Evolutionary conservation across 1,284 basidiomycete species (phyloP).

Genomic region (Fomitiporia mediterranea): DNA sequence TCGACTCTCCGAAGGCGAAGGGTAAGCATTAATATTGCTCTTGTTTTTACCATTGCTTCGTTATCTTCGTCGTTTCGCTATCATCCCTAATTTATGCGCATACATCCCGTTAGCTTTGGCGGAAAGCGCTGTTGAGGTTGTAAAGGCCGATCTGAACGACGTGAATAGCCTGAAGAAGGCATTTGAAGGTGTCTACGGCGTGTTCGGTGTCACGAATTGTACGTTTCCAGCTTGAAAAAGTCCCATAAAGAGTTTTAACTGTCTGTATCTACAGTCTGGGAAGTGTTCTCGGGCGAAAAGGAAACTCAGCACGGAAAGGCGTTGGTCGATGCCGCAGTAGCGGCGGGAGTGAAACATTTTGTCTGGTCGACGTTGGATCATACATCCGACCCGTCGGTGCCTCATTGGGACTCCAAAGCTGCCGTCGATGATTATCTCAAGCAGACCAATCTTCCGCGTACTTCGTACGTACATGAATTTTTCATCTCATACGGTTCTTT

Average conservation of each 20-base stretch:
- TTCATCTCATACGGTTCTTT: background rate
- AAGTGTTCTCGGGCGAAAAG: constrained; percentile 15
- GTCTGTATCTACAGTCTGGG: constrained; percentile 19
- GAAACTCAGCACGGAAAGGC: constrained; percentile 27
- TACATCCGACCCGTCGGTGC: constrained; percentile 15
- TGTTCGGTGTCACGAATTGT: constrained; percentile 31
- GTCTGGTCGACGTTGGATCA: constrained; percentile 28
- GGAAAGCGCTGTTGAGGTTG: constrained; percentile 26
- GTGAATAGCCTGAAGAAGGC: constrained; percentile 21
- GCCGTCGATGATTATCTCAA: constrained; percentile 26
- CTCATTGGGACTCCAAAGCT: constrained; percentile 28
- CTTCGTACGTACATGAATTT: constrained; percentile 21
- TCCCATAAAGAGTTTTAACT: background rate
- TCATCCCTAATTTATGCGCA: too few species aligned
- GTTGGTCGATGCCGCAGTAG: constrained; percentile 29
- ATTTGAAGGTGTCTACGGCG: constrained; percentile 28
- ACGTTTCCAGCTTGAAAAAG: constrained; percentile 11
- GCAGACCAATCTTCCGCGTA: constrained; percentile 22
- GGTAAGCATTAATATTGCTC: constrained; percentile 6
- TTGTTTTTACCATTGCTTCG: background rate
- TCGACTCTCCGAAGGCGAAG: constrained; percentile 20
- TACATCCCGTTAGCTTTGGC: constrained; percentile 12
- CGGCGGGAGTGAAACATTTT: constrained; percentile 28
- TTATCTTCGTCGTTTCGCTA: too few species aligned
- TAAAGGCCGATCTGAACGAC: constrained; percentile 25